These are phyloP conservation scores for Mycosphaerella sp. DNA, from an alignment of 2,329 filamentous ascomycete genomes.

Conservation along the genomic window DNA sequence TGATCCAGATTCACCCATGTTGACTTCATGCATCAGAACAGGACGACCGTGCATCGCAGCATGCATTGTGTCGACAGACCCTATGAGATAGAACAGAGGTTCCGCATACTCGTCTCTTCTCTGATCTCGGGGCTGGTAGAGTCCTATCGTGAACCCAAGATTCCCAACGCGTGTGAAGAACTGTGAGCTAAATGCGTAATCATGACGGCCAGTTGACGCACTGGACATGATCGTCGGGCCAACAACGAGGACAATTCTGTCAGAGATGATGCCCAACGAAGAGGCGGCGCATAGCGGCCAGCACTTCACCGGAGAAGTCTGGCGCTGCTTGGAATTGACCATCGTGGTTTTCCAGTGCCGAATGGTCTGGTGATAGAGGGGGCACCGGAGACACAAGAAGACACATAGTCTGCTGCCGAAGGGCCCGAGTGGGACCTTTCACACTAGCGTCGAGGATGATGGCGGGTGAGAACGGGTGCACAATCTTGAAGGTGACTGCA, in stretches of 20 bases:
- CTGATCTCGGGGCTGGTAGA: conserved; percentile 12
- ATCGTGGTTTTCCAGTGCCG: conserved; percentile 2
- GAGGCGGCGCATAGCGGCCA: conserved; percentile 8
- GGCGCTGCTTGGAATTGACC: not conserved
- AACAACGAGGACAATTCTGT: conserved; percentile 9
- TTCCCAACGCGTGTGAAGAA: conserved; percentile 13
- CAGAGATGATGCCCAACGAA: conserved; percentile 7
- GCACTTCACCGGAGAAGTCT: conserved; percentile 7
- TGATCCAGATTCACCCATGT: conserved; percentile 10
- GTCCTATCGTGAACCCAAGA: conserved; percentile 11
- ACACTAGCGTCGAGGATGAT: not conserved
- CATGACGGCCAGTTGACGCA: conserved; percentile 7
- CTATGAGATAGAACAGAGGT: conserved; percentile 9
- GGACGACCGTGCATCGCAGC: conserved; percentile 13
- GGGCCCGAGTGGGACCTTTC: not conserved
- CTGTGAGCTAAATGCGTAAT: conserved; percentile 11
- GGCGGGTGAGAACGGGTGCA: conserved; percentile 10
- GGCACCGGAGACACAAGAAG: conserved; percentile 4
- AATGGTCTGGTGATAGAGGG: not conserved
- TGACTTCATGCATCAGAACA: conserved; percentile 12
- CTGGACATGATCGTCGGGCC: conserved; percentile 9
- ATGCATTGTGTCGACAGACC: conserved; percentile 12
- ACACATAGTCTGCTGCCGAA: conserved; percentile 12
- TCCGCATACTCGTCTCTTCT: conserved; percentile 6
- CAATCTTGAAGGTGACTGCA: conserved; percentile 8